Base-by-base conservation (phyloP, 2,329 filamentous ascomycete genomes). In the Monosporascus sp. region DNA sequence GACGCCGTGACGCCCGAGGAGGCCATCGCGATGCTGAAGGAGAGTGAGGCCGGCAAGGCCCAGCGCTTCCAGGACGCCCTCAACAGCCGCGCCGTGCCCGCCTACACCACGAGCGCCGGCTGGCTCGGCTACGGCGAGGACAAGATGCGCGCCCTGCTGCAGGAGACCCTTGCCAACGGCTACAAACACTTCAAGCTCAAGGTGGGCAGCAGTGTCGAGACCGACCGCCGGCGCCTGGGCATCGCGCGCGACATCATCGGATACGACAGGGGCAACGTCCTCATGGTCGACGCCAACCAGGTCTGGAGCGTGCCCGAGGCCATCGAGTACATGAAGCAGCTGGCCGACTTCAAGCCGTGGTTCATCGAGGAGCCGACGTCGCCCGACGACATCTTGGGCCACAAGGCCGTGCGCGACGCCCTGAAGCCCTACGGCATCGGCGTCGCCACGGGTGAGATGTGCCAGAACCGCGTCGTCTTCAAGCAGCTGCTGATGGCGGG, bases 201-300 rank as follows among this genome's bases (percentile, higher is more conserved):
- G 77, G 91, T 96, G 46, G 91, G 91, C 40, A 82, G 81, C 11
- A 82, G 81, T 60, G 65, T 95, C 17, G 87, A 85, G 60, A 83
- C 86, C 58, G 91, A 96, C 70, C 79, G 80, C 63, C 77, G 80
- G 54, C 78, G 91, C 5, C 75, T 96, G 62, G 69, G 71, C 15
- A 91, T 95, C 69, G 90, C 89, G 6, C 78, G 91, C 46, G 83
- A 89, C 31, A 84, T 93, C 41, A 88, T 96, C 67, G 89, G 89
- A 2, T 93, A 87, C 70, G 90, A 95, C 70, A 77, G 79, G 67
- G 91, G 87, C 55, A 93, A 93, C 70, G 81, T 93, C 50, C 79
- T 96, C 63, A 96, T 96, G 91, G 86, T 95, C 14, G 91, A 96
- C 74, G 91, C 91, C 50, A 96, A 96, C 74, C 91, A 96, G 77